phyloP scores from a whole-genome alignment of 345 rosid genomes.

The Salix dunnii region DNA sequence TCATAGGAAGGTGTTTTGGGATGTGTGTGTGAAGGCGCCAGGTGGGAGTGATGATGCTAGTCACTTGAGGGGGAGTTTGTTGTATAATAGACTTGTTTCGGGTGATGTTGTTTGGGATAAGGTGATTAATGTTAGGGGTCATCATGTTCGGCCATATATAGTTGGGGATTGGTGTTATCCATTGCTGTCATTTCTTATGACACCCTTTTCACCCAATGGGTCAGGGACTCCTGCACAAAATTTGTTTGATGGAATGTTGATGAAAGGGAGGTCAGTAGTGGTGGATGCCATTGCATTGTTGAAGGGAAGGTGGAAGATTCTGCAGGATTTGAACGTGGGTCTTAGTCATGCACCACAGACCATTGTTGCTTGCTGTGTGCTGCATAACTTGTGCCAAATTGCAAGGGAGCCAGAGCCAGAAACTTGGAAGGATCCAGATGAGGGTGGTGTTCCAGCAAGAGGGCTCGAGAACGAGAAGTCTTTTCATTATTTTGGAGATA shows the following conservation, averaged over 20 bases:
- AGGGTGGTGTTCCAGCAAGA: conserved; percentile 60
- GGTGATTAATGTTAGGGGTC: conserved; percentile 67
- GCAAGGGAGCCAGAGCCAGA: conserved; percentile 98
- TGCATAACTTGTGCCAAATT: conserved; percentile 94
- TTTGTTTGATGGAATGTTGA: conserved; percentile 91
- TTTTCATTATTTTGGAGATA: conserved; percentile 68
- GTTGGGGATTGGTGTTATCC: conserved; percentile 99
- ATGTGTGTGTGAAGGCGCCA: conserved; percentile 89
- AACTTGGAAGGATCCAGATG: conserved; percentile 78
- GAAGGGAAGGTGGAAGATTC: conserved; percentile 90
- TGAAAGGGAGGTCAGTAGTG: conserved; percentile 93
- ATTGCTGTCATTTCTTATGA: conserved; percentile 72
- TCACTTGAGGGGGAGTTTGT: conserved; percentile 83
- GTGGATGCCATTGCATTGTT: conserved; percentile 92
- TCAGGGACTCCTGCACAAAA: conserved; percentile 82
- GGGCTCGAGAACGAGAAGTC: conserved; percentile 83
- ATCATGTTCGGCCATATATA: conserved; percentile 79
- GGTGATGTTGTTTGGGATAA: conserved; percentile 96
- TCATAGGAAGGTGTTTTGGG: conserved; percentile 93
- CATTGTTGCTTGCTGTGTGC: conserved; percentile 92
- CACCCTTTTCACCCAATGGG: conserved; percentile 83
- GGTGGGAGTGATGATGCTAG: conserved; percentile 77
- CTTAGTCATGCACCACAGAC: conserved; percentile 94
- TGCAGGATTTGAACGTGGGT: conserved; percentile 91
- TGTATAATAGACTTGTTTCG: conserved; percentile 72